phyloP scores from a whole-genome alignment of 2,329 filamentous ascomycete species.

The Talaromyces rugulosus region DNA sequence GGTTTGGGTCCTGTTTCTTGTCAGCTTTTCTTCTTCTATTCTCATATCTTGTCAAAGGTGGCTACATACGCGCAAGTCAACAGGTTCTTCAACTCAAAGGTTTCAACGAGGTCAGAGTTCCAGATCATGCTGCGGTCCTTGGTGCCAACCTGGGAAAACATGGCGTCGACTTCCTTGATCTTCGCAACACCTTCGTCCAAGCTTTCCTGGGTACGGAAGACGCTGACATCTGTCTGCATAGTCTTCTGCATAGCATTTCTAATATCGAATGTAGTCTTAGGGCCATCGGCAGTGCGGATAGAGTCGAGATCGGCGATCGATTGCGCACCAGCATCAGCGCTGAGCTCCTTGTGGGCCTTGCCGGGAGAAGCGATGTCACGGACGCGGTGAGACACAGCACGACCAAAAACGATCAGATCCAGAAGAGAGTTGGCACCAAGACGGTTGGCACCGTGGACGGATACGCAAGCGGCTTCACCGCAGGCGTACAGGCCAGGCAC shows the following conservation, averaged over 20 bases:
- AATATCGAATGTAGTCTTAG: conserved; percentile 84
- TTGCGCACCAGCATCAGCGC: conserved; percentile 81
- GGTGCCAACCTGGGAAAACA: conserved; percentile 79
- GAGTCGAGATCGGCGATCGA: conserved; percentile 83
- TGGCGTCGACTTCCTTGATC: conserved; percentile 78
- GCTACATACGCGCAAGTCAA: conserved; percentile 86
- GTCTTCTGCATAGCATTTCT: conserved; percentile 93
- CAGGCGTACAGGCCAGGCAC: conserved; percentile 95
- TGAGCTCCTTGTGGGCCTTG: conserved; percentile 70
- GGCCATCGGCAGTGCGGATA: conserved; percentile 75
- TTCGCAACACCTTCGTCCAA: conserved; percentile 89
- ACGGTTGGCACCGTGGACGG: conserved; percentile 96
- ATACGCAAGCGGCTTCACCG: conserved; percentile 95
- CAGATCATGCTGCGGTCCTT: conserved; percentile 99
- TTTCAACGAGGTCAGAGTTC: conserved; percentile 97
- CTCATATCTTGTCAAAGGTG: background rate
- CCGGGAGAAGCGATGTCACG: conserved; percentile 89
- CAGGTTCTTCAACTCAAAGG: conserved; percentile 89
- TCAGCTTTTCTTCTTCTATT: conserved; percentile 4
- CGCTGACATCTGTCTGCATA: conserved; percentile 95
- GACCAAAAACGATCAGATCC: conserved; percentile 94
- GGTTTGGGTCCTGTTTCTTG: conserved; percentile 68
- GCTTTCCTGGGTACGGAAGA: conserved; percentile 91
- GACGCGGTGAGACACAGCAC: conserved; percentile 95
- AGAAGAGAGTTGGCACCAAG: conserved; percentile 97